These are phyloP conservation scores for Mallotus repandus DNA, from an alignment of 441 rosid genomes.

Conservation along the genomic window DNA sequence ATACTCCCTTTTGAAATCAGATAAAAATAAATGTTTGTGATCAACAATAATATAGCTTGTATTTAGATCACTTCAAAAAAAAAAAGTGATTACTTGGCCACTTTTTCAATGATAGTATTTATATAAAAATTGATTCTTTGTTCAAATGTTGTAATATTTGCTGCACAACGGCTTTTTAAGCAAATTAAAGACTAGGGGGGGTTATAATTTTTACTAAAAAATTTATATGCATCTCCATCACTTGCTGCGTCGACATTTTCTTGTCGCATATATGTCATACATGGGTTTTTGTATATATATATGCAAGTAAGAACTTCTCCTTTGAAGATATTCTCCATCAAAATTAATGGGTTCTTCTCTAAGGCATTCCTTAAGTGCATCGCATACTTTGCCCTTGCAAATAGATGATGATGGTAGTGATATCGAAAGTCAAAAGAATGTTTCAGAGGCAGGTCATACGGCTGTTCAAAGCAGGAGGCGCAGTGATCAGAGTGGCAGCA, in stretches of 20 bases:
- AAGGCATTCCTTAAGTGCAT: constrained; percentile 30
- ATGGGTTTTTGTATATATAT: no score
- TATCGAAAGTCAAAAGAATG: constrained; percentile 46
- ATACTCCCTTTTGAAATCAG: no score
- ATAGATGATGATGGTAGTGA: constrained; percentile 36
- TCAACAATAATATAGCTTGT: no score
- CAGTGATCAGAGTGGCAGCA: constrained; percentile 35
- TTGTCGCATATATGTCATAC: not conserved
- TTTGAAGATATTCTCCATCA: constrained; percentile 23
- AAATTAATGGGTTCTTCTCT: constrained; percentile 45
- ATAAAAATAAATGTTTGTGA: no score
- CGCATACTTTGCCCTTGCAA: constrained; percentile 29
- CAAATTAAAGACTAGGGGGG: not conserved
- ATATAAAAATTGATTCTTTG: no score
- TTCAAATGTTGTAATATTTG: not conserved
- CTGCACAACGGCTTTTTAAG: not conserved
- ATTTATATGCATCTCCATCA: constrained; percentile 6
- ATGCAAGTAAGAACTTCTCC: no score
- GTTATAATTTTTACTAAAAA: not conserved
- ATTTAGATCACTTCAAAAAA: no score
- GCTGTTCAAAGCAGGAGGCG: not conserved
- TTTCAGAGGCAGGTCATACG: constrained; percentile 83
- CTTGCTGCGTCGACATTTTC: not conserved
- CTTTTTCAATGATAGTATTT: no score
- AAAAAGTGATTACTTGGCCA: no score